Evolutionary conservation across 148 eudicot species (phyloP).

Genomic region (Amaranthus hypochondriacus): DNA sequence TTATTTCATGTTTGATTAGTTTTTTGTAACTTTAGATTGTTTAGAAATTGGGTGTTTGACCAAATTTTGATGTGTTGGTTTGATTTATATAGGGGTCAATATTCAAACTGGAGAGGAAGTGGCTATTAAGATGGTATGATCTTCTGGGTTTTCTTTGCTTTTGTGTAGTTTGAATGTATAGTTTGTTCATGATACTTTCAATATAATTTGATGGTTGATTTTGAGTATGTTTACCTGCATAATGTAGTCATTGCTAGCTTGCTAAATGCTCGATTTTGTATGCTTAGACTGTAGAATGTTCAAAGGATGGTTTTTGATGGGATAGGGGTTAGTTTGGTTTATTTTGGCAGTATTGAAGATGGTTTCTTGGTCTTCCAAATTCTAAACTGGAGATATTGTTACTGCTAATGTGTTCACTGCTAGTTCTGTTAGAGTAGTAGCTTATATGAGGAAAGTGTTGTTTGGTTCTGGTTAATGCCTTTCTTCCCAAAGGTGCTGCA

Average conservation of each 20-base stretch:
- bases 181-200: not conserved
- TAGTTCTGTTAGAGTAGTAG: conserved; percentile 8
- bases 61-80: conserved; percentile 17
- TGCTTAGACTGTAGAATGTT: conserved; percentile 11
- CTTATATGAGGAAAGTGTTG: not conserved
- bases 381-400: not conserved
- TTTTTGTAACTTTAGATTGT: conserved; percentile 12
- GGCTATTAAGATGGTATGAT: conserved; percentile 75
- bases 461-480: not conserved
- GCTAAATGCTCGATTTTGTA: not conserved
- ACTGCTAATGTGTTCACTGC: not conserved
- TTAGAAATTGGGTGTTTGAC: conserved; percentile 18
- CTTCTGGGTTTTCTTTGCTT: conserved; percentile 4
- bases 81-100: conserved; percentile 58
- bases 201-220: not conserved
- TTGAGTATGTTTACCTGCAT: conserved; percentile 13
- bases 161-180: conserved; percentile 2
- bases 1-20: not conserved
- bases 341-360: not conserved
- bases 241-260: conserved; percentile 7
- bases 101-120: conserved; percentile 86
- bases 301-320: not conserved
- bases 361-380: not conserved
- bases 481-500: not conserved
- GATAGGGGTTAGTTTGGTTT: not conserved